Base-by-base conservation (phyloP, 192 early-diverging fungal genomes). In the Coemansia sp. region DNA sequence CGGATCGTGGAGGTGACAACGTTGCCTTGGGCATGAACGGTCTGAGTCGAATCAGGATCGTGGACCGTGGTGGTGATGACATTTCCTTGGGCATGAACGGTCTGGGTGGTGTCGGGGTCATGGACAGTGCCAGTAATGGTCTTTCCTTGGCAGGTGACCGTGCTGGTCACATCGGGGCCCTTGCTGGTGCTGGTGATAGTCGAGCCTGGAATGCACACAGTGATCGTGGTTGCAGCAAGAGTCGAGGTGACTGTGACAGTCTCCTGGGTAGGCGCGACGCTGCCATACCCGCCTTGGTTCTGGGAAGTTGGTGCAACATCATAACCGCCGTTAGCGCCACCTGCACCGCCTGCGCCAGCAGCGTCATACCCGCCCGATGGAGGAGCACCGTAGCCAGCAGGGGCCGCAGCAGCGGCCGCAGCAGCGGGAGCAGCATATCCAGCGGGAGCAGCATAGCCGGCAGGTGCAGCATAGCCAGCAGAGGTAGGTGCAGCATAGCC, bases 1-100 rank as follows among this genome's bases (percentile, higher is more conserved):
- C 38, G 71, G 57, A 71, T 57, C 20, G 65, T 77, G 37, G 59
- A 65, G 21, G 77, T 79, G 18, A 76, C 56, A 20, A 63, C 63
- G 36, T 57, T 67, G 0, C 73, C 70, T 2, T 70, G 39, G 46
- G 53, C 59, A 43, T 59, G 55, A 28, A 73, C 59, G 10, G 76
- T 79, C 50, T 61, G 43, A 9, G 59, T 69, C 36, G 40, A 63
- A 51, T 72, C 75, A 28, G 75, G 63, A 43, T 64, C 75, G 46
- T 43, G 70, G 53, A 70, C 60, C 9, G 64, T 76, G 35, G 63
- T 67, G 18, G 75, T 78, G 24, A 75, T 62, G 13, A 62, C 61
- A 24, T 60, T 66, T 0, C 72, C 69, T 4, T 75, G 69, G 43
- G 40, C 39, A 13, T 59, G 62, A n/a, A 78, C 64, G 14, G 69